Base-by-base conservation (phyloP, 495 filamentous ascomycete genomes). In the Acidiella bohemica region DNA sequence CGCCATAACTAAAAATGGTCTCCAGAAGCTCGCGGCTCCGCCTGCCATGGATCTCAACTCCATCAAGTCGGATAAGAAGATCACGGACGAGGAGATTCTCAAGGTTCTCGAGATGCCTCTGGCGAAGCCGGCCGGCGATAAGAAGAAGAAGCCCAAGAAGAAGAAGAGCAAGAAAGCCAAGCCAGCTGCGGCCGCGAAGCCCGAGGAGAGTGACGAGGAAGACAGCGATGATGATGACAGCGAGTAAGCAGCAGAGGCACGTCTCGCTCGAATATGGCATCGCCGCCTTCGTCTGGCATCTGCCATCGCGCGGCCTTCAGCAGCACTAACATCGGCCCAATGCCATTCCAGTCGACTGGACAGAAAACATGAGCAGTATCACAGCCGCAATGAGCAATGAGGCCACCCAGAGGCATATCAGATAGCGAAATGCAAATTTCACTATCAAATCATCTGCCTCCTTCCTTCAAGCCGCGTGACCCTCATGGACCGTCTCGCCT, bases 1-100 rank as follows among this genome's bases (percentile, higher is more conserved):
- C 63, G 92, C 85, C 40, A 88, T 96, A 65, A 96, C 88, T 44
- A 97, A 96, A 77, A 92, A 94, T 60, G 90, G 90, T 51, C 63
- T 97, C 58, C 80, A 78, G 53, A 83, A 81, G 60, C 64, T 97
- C 19, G 76, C 82, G 28, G 76, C 73, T 5, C 80, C 90, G 17
- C 73, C 80, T 41, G 59, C 74, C 7, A 64, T 72, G 14, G 82
- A 95, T 51, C 55, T 90, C 32, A 67, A 67, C 53, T 81, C 85
- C 63, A 71, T 76, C 70, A 84, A 88, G 71, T 77, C 81, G 2
- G 84, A 96, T 60, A 95, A 97, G 73, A 94, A 94, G 75, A 90
- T 97, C 57, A 81, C 78, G 42, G 87, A 96, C 53, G 83, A 90
- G 61, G 86, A 94, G 63, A 72, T 97, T 47, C 77, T 94, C 39